A percentile compares a stretch with the other conserved stretches of the same genome.
Evolutionary conservation across 2,329 filamentous ascomycete species (phyloP).

Genomic region (Colletotrichum sp.): DNA sequence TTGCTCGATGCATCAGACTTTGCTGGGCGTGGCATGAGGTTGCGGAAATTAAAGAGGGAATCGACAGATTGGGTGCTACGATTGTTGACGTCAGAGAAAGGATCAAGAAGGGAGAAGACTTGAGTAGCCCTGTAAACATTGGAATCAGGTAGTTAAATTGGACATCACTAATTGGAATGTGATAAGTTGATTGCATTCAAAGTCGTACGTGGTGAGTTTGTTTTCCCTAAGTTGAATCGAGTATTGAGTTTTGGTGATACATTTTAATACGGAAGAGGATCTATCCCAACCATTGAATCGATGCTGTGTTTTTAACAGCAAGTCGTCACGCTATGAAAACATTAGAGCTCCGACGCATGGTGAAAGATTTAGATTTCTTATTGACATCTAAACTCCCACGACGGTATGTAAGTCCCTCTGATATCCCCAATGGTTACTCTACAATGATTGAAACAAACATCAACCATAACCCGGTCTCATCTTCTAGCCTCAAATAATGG

Average conservation of each 20-base stretch:
- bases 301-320: neutral
- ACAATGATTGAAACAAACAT: accelerated
- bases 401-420: neutral
- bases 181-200: too few species aligned
- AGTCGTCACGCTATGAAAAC: accelerated
- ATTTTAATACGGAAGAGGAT: too few species aligned
- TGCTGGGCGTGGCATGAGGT: slow-evolving; percentile 78
- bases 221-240: too few species aligned
- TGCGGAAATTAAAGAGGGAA: slow-evolving; percentile 68
- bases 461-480: accelerated
- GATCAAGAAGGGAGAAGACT: neutral
- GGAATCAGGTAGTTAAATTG: neutral
- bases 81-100: neutral
- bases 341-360: too few species aligned
- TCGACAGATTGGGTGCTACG: slow-evolving; percentile 59
- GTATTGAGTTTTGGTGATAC: accelerated
- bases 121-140: neutral
- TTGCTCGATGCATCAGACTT: slow-evolving; percentile 65
- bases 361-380: neutral
- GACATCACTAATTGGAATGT: too few species aligned
- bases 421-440: accelerated
- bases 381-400: neutral
- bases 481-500: neutral
- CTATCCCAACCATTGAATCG: accelerated
- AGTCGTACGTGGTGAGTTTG: too few species aligned